phyloP scores from a whole-genome alignment of 164 flowering plant species.

The Vitis riparia region DNA sequence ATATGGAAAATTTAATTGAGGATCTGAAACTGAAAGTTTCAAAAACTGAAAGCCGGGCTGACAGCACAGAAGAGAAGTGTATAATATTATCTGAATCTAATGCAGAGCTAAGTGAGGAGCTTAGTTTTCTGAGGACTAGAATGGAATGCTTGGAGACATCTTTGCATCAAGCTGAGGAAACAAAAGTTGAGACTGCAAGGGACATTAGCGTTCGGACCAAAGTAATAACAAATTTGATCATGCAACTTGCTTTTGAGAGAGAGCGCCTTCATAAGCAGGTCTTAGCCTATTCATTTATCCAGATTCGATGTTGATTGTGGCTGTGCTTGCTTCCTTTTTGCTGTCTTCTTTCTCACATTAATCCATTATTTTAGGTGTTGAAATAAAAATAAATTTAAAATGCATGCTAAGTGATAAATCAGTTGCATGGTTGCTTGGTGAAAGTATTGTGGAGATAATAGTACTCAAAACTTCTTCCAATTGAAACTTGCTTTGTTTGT shows the following conservation, averaged over 20 bases:
- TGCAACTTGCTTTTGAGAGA: constrained; percentile 77
- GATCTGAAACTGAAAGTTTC: constrained; percentile 50
- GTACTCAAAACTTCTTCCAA: neutral
- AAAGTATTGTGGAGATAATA: no score
- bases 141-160: constrained; percentile 59
- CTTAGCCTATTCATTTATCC: neutral
- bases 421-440: no score
- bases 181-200: constrained; percentile 56
- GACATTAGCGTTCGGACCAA: constrained; percentile 58
- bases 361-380: no score
- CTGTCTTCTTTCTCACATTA: no score
- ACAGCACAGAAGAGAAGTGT: constrained; percentile 60
- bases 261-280: constrained; percentile 92
- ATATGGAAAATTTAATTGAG: constrained; percentile 64
- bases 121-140: constrained; percentile 47
- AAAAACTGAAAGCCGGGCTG: constrained; percentile 51
- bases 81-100: constrained; percentile 54
- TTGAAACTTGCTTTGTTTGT: constrained; percentile 3
- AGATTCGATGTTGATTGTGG: neutral
- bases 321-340: neutral
- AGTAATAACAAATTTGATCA: constrained; percentile 61
- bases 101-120: constrained; percentile 47
- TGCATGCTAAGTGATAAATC: no score
- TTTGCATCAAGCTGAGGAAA: constrained; percentile 58
- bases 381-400: no score